phyloP scores from a whole-genome alignment of 2,329 filamentous ascomycete genomes.

The Talaromyces marneffei region DNA sequence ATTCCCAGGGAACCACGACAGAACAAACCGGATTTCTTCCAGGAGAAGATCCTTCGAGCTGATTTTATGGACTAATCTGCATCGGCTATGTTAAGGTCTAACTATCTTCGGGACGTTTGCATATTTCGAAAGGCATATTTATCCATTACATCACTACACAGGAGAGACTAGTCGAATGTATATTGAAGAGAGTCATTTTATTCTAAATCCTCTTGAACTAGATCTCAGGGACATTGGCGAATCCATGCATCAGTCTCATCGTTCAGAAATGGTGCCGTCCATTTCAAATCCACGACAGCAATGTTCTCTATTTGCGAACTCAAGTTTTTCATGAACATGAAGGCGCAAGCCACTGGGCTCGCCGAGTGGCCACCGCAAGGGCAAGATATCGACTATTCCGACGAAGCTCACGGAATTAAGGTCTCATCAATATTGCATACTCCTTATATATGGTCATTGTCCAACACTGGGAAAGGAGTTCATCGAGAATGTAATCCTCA shows the following conservation, averaged over 20 bases:
- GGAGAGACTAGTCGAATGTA: background rate
- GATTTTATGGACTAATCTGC: slow-evolving; percentile 83
- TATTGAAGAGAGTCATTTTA: background rate
- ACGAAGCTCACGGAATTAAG: background rate
- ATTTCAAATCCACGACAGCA: background rate
- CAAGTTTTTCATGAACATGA: background rate
- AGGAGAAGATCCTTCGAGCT: slow-evolving; percentile 93
- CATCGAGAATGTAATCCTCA: background rate
- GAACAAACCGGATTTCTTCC: slow-evolving; percentile 83
- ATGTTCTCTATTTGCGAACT: background rate
- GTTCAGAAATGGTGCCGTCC: background rate
- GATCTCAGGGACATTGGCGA: background rate
- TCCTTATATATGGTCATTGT: background rate
- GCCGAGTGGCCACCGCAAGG: background rate
- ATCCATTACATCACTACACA: background rate
- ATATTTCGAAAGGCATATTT: background rate
- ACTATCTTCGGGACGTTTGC: background rate
- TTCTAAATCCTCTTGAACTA: background rate
- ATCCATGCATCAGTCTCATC: background rate
- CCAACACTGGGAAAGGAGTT: background rate
- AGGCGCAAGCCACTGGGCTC: background rate
- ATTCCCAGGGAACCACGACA: slow-evolving; percentile 44
- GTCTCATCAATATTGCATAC: background rate
- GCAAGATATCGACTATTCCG: background rate
- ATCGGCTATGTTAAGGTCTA: background rate